A percentile compares a stretch with the other conserved stretches of the same genome.
phyloP scores from a whole-genome alignment of 768 basidiomycete genomes.

The Crucibulum laeve region DNA sequence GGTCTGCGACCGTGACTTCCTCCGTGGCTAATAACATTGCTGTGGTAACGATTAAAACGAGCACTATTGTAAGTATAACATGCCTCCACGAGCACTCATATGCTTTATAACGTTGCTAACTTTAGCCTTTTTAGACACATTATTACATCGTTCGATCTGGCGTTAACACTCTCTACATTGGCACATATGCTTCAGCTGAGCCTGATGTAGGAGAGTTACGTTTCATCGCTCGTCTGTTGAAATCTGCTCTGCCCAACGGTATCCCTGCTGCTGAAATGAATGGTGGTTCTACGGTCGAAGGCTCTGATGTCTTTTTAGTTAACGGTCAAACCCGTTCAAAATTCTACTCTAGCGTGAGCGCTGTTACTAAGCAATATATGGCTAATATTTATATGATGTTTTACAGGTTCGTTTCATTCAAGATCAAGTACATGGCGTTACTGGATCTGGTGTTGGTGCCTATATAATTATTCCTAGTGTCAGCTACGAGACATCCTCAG shows the following conservation, averaged over 20 bases:
- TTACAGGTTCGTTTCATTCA: conserved; percentile 40
- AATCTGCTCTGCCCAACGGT: conserved; percentile 35
- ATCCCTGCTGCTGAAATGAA: conserved; percentile 31
- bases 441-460: conserved; percentile 39
- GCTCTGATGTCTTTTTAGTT: conserved; percentile 39
- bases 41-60: conserved; percentile 36
- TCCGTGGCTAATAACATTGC: conserved; percentile 35
- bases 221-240: conserved; percentile 42
- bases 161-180: conserved; percentile 40
- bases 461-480: conserved; percentile 41
- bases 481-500: conserved; percentile 41
- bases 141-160: conserved; percentile 42
- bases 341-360: conserved; percentile 40
- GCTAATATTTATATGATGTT: background rate
- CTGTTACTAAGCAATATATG: background rate
- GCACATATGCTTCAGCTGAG: conserved; percentile 41
- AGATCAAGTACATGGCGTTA: conserved; percentile 48
- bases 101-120: background rate
- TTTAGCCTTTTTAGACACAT: conserved; percentile 35
- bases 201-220: conserved; percentile 43
- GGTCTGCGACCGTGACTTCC: conserved; percentile 36
- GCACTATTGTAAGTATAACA: conserved; percentile 30
- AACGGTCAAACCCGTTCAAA: conserved; percentile 45
- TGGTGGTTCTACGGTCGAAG: conserved; percentile 40
- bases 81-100: background rate